These are phyloP conservation scores for Fusarium pseudograminearum DNA, from an alignment of 2,329 filamentous ascomycete species.

Conservation along the genomic window DNA sequence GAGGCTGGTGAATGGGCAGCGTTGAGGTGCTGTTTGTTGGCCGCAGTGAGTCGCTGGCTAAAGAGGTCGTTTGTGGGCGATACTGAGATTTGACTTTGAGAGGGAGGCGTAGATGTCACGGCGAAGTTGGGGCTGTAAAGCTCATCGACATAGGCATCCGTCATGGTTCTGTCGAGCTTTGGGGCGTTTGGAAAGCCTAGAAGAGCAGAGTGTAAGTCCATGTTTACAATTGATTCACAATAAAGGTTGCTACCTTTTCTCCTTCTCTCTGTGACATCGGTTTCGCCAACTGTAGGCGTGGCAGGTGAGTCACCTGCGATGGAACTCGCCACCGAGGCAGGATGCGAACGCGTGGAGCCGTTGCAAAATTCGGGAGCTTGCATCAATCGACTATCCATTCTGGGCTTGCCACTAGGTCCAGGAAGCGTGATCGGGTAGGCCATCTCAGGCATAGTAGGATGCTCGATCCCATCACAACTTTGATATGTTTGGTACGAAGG, in stretches of 20 bases:
- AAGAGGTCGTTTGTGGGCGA: slow-evolving; percentile 71
- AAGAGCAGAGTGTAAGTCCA: slow-evolving; percentile 70
- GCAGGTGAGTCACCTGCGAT: slow-evolving; percentile 69
- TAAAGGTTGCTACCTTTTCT: slow-evolving; percentile 64
- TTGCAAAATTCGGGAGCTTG: slow-evolving; percentile 61
- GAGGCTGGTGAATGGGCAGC: slow-evolving; percentile 66
- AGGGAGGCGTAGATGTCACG: slow-evolving; percentile 67
- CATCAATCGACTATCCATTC: slow-evolving; percentile 57
- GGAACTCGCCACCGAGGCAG: slow-evolving; percentile 69
- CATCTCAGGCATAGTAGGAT: slow-evolving; percentile 54
- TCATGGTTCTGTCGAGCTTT: slow-evolving; percentile 87
- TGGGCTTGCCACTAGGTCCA: slow-evolving; percentile 52
- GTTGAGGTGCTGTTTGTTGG: slow-evolving; percentile 78
- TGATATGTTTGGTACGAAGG: slow-evolving; percentile 59
- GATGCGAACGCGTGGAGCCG: slow-evolving; percentile 60
- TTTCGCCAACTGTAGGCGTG: slow-evolving; percentile 65
- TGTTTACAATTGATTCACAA: slow-evolving; percentile 7
- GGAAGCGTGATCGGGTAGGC: slow-evolving; percentile 57
- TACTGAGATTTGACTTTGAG: slow-evolving; percentile 60
- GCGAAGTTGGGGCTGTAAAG: slow-evolving; percentile 80
- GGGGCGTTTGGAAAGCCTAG: slow-evolving; percentile 68
- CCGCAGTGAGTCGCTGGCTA: slow-evolving; percentile 80
- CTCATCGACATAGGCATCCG: slow-evolving; percentile 86
- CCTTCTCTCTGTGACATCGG: slow-evolving; percentile 61
- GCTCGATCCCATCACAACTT: slow-evolving; percentile 50